Evolutionary conservation across 2,329 filamentous ascomycete genomes (phyloP).

Genomic region (Phialemonium atrogriseum): DNA sequence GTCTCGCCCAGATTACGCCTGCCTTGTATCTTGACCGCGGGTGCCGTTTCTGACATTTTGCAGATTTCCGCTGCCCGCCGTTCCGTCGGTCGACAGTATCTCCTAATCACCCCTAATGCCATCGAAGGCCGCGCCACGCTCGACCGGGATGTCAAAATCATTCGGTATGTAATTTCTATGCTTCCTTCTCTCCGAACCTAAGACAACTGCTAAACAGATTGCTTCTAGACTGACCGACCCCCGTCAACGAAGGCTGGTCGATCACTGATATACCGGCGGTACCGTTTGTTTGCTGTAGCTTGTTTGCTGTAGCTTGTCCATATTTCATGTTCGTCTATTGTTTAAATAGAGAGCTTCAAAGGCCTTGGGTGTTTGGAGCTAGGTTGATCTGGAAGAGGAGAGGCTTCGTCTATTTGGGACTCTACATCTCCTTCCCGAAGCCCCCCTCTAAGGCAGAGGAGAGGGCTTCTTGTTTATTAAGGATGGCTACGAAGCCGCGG

Average conservation of each 20-base stretch:
- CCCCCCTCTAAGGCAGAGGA: too few relatives aligned
- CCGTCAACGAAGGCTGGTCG: slow-evolving; percentile 41
- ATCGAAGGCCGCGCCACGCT: slow-evolving; percentile 53
- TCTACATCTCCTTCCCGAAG: too few relatives aligned
- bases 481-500: too few relatives aligned
- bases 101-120: slow-evolving; percentile 90
- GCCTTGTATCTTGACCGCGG: neutral
- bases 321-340: too few relatives aligned
- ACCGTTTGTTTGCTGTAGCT: slow-evolving; percentile 3
- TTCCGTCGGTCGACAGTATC: slow-evolving; percentile 86
- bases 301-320: slow-evolving; percentile 5
- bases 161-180: slow-evolving; percentile 52
- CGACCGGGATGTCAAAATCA: slow-evolving; percentile 68
- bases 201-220: slow-evolving; percentile 10
- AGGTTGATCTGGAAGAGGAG: too few relatives aligned
- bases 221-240: slow-evolving; percentile 46
- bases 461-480: too few relatives aligned
- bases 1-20: slow-evolving; percentile 22
- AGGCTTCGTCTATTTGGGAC: too few relatives aligned
- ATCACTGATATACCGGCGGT: slow-evolving; percentile 13
- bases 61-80: slow-evolving; percentile 77
- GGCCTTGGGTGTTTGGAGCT: too few relatives aligned
- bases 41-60: slow-evolving; percentile 12
- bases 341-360: too few relatives aligned
- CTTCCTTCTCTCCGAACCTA: slow-evolving; percentile 1